These are phyloP conservation scores for Colletotrichum sp. DNA, from an alignment of 2,329 filamentous ascomycete genomes.

Conservation along the genomic window DNA sequence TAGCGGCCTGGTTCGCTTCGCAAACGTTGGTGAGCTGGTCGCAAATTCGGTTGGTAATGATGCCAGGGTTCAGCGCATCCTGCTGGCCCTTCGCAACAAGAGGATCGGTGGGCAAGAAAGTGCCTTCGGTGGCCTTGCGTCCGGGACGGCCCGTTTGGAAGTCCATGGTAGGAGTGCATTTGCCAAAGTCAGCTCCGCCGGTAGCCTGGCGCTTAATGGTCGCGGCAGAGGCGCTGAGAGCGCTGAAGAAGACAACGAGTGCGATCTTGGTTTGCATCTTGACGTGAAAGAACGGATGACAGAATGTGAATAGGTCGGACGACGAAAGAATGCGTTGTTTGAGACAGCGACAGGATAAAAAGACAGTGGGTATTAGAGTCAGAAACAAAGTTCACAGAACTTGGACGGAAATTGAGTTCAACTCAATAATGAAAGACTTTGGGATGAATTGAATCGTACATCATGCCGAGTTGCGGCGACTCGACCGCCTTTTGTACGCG, in stretches of 20 bases:
- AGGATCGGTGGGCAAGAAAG: conserved; percentile 63
- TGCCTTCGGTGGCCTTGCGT: conserved; percentile 57
- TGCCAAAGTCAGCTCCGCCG: conserved; percentile 50
- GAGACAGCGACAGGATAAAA: not conserved
- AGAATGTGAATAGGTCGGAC: not conserved
- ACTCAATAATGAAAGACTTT: conserved; percentile 1
- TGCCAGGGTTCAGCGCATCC: conserved; percentile 66
- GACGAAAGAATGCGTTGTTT: not conserved
- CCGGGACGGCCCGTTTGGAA: conserved; percentile 59
- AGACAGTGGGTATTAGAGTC: not conserved
- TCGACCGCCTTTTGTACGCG: not conserved
- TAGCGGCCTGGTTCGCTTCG: conserved; percentile 59
- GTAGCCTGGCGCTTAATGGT: not conserved
- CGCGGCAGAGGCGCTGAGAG: conserved; percentile 7
- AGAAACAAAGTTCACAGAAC: conserved; percentile 3
- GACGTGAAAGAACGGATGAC: not conserved
- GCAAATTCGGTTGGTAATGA: conserved; percentile 67
- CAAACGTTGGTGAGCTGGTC: conserved; percentile 66
- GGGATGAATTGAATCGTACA: not conserved
- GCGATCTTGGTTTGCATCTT: conserved; percentile 2
- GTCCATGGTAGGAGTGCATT: conserved; percentile 56
- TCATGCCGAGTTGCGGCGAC: not conserved
- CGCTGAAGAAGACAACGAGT: not conserved
- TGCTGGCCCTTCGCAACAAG: conserved; percentile 59
- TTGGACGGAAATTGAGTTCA: not conserved